Conservation (phyloP, 805 yeast genomes). For the Starmerella tilneyi region DNA sequence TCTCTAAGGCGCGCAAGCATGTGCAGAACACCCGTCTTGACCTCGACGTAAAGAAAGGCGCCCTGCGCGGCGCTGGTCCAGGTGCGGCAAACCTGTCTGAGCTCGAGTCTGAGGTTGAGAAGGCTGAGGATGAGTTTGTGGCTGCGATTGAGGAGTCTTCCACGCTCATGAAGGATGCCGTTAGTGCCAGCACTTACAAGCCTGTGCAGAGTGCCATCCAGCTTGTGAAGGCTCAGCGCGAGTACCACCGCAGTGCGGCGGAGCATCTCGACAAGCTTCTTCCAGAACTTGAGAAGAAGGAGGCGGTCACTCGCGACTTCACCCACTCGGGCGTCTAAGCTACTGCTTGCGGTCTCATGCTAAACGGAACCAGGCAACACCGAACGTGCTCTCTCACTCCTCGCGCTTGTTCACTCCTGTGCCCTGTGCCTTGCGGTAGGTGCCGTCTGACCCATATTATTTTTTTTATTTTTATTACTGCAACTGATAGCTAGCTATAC, state of each 20-base stretch:
- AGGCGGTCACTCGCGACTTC: conserved; percentile 20
- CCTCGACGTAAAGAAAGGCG: conserved; percentile 66
- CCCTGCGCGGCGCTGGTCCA: conserved; percentile 34
- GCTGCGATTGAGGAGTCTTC: conserved; percentile 84
- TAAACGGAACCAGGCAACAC: too few species aligned
- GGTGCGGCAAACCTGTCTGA: conserved; percentile 60
- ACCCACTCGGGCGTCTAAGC: conserved; percentile 11
- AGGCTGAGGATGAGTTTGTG: conserved; percentile 78
- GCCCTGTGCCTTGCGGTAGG: too few species aligned
- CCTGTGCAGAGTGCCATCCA: conserved; percentile 59
- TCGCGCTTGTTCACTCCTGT: too few species aligned
- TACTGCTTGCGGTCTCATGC: too few species aligned
- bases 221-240: conserved; percentile 67
- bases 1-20: conserved; percentile 55
- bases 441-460: neutral
- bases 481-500: neutral
- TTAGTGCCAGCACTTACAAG: conserved; percentile 46
- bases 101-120: conserved; percentile 65
- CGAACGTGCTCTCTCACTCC: too few species aligned
- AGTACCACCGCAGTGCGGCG: conserved; percentile 64
- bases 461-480: neutral
- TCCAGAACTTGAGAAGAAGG: conserved; percentile 46
- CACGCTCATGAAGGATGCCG: conserved; percentile 66
- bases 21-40: conserved; percentile 70
- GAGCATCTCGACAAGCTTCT: conserved; percentile 56